phyloP scores from a whole-genome alignment of 2,329 filamentous ascomycete genomes.

The Pyricularia sp. region DNA sequence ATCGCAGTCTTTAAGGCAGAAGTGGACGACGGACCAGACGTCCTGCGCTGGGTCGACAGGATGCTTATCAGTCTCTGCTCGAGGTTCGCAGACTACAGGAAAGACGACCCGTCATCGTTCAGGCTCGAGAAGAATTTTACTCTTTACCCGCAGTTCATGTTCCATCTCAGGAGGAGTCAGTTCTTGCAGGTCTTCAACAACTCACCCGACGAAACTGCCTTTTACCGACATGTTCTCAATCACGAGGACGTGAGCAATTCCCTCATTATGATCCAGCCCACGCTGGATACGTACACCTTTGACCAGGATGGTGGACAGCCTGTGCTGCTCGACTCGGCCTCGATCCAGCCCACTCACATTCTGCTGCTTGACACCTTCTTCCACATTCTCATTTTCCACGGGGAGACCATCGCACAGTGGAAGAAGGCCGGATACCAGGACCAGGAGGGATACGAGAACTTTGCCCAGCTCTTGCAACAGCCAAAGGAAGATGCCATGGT shows the following conservation, averaged over 20 bases:
- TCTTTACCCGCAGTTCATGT: conserved; percentile 99
- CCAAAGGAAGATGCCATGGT: conserved; percentile 96
- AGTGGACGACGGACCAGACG: conserved; percentile 96
- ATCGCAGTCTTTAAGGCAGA: conserved; percentile 99
- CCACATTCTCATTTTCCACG: conserved; percentile 98
- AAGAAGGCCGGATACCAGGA: conserved; percentile 96
- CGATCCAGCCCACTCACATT: conserved; percentile 89
- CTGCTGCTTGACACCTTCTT: conserved; percentile 97
- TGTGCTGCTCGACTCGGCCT: conserved; percentile 92
- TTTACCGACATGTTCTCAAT: conserved; percentile 93
- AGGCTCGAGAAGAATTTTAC: conserved; percentile 98
- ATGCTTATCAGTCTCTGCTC: conserved; percentile 98
- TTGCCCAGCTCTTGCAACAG: conserved; percentile 75
- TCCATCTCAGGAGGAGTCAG: conserved; percentile 92
- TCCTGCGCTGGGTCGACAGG: conserved; percentile 93
- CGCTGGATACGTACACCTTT: conserved; percentile 92
- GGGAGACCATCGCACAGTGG: conserved; percentile 97
- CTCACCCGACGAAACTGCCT: conserved; percentile 97
- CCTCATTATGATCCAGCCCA: conserved; percentile 97
- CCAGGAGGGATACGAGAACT: conserved; percentile 97
- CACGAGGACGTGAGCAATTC: conserved; percentile 97
- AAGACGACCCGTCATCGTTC: conserved; percentile 97
- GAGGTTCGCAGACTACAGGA: conserved; percentile 93
- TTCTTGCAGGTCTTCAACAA: conserved; percentile 99
- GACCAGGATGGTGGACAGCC: conserved; percentile 89